Percentiles rank a stretch among this genome's conserved stretches.
phyloP scores from a whole-genome alignment of 2,329 filamentous ascomycete species.

The Tetracladium maxilliforme region DNA sequence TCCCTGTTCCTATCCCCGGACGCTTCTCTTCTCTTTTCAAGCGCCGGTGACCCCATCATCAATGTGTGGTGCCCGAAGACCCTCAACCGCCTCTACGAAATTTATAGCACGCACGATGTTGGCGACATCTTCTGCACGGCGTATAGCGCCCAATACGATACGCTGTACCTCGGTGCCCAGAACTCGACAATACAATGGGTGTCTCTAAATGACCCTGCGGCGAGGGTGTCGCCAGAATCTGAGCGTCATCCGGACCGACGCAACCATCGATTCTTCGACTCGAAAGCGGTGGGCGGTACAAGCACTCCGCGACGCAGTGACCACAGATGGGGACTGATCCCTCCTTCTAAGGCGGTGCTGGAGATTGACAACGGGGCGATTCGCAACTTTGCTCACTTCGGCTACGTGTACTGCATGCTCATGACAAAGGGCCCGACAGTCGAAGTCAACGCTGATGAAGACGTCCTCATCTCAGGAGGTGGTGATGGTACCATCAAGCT shows the following conservation, averaged over 20 bases:
- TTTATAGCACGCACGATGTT: constrained; percentile 87
- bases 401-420: constrained; percentile 94
- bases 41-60: constrained; percentile 82
- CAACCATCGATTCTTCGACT: constrained; percentile 87
- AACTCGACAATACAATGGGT: constrained; percentile 96
- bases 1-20: constrained; percentile 70
- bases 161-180: constrained; percentile 81
- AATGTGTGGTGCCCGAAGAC: constrained; percentile 81
- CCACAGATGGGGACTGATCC: constrained; percentile 36
- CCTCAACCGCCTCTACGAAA: constrained; percentile 67
- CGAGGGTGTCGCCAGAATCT: constrained; percentile 44
- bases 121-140: constrained; percentile 94
- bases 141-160: constrained; percentile 67
- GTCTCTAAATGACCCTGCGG: constrained; percentile 48
- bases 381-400: constrained; percentile 81
- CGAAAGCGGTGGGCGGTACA: constrained; percentile 68
- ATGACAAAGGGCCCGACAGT: constrained; percentile 56
- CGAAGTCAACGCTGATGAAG: constrained; percentile 56
- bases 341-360: constrained; percentile 42
- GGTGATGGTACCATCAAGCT: constrained; percentile 90
- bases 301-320: constrained; percentile 59
- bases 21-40: constrained; percentile 67
- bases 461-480: constrained; percentile 79
- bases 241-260: constrained; percentile 60
- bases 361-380: constrained; percentile 75